These are phyloP conservation scores for Prunus salicina DNA, from an alignment of 306 rosid genomes.

Conservation along the genomic window DNA sequence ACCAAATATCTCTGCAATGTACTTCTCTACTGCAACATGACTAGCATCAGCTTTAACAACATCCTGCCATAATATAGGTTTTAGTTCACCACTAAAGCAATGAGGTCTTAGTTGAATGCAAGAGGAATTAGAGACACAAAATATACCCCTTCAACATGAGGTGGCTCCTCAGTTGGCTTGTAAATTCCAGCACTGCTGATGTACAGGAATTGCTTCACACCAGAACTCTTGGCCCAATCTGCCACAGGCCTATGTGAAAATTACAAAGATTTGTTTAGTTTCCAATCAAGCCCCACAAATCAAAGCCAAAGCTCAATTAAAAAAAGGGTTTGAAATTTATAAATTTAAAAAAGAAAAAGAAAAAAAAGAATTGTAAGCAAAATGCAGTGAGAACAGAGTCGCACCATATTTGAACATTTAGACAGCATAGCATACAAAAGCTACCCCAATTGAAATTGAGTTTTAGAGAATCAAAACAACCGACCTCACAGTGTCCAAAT, in stretches of 20 bases:
- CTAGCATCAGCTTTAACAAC: conserved; percentile 79
- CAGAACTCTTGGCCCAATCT: conserved; percentile 91
- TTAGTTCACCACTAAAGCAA: background rate
- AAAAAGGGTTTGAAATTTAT: too few species aligned
- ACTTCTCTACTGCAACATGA: conserved; percentile 88
- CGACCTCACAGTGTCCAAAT: conserved; percentile 73
- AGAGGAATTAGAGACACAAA: conserved; percentile 9
- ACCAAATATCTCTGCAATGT: conserved; percentile 59
- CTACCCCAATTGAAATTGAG: background rate
- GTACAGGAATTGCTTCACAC: conserved; percentile 82
- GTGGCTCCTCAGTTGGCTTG: conserved; percentile 84
- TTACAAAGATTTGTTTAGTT: background rate
- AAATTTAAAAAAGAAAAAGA: too few species aligned
- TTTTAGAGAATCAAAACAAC: conserved; percentile 14
- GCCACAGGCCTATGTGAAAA: conserved; percentile 65
- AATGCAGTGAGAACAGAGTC: too few species aligned
- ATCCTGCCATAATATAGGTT: conserved; percentile 47
- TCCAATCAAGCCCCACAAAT: background rate
- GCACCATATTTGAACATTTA: background rate
- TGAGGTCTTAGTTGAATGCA: background rate
- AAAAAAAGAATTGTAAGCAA: too few species aligned
- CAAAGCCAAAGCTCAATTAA: background rate
- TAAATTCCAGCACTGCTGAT: conserved; percentile 97
- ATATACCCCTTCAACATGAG: conserved; percentile 95
- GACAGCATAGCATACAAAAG: background rate